Evolutionary conservation across 805 yeast species (phyloP), one percentile per base, ranked within the genome.

Genomic region (Torulaspora microellipsoides): DNA sequence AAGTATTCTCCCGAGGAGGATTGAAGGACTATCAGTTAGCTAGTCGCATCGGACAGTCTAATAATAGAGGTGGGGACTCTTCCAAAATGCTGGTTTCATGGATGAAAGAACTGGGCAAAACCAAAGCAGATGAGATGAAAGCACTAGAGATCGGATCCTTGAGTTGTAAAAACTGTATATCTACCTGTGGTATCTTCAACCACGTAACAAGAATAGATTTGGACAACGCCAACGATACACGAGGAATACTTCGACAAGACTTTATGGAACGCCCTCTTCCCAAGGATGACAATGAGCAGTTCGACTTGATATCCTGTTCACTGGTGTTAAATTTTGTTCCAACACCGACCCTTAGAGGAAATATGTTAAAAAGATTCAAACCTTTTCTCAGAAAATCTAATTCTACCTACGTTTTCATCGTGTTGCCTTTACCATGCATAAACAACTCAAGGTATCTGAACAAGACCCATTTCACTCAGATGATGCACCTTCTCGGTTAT

Each of bases 251-350:
- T 30, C 75, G 85, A 61, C 95, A 87, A 64, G 95, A 91, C 61
- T 91, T 91, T 56, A 84, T 90, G 90, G 71, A 81, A 34, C 66
- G 90, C 43, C 84, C 83, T 4, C 49, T 75, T 6, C 95, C 95
- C 0, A 43, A 32, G 5, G 17, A 43, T 3, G 69, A 66, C 0
- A 44, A 51, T 0, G 81, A 77, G 7, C 70, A 60, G 43, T 90
- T 81, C 59, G 73, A 82, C 49, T 55, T 87, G 23, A 69, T 91
- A 0, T 86, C 95, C 7, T 83, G 95, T 49, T 87, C 96, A 0
- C 63, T 91, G 43, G 99, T 91, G 31, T 68, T 91, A 11, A 91
- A 91, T 59, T 91, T 86, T 65, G 96, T 91, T 1, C 86, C 96
- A 0, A 77, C 78, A 1, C 78, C 90, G 0, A 55, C 54, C 8